phyloP scores from a whole-genome alignment of 495 filamentous ascomycete species.

The Penicillium goetzii region DNA sequence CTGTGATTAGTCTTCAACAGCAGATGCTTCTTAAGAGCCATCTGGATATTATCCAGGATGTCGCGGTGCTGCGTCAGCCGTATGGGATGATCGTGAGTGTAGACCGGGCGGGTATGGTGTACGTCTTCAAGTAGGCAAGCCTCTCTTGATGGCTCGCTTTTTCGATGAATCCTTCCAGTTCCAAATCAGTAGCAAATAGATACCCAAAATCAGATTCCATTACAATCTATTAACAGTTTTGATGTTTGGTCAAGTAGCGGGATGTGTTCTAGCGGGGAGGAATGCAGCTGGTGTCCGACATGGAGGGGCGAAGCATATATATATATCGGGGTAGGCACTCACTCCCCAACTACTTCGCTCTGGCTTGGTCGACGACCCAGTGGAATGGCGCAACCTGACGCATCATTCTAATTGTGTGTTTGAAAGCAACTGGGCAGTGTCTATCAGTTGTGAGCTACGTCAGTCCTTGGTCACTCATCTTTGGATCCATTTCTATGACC shows the following conservation, averaged over 20 bases:
- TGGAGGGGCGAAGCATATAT: background rate
- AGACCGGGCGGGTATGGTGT: constrained; percentile 89
- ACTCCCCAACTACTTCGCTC: no score
- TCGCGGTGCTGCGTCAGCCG: constrained; percentile 82
- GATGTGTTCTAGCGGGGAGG: no score
- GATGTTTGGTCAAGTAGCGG: background rate
- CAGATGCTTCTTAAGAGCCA: constrained; percentile 84
- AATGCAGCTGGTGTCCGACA: no score
- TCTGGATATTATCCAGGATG: constrained; percentile 85
- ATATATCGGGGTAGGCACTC: background rate
- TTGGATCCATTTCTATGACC: no score
- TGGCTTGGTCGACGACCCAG: no score
- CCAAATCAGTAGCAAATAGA: background rate
- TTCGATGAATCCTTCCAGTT: background rate
- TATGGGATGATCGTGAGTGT: constrained; percentile 92
- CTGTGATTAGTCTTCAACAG: constrained; percentile 87
- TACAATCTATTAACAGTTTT: background rate
- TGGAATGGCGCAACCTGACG: no score
- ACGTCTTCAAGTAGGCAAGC: constrained; percentile 72
- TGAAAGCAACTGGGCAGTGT: no score
- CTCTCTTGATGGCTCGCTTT: background rate
- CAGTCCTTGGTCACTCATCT: no score
- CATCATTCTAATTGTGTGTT: no score
- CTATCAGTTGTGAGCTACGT: no score
- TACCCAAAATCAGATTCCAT: background rate